Evolutionary conservation across 495 filamentous ascomycete genomes (phyloP).

Genomic region (Hypoxylon fragiforme): DNA sequence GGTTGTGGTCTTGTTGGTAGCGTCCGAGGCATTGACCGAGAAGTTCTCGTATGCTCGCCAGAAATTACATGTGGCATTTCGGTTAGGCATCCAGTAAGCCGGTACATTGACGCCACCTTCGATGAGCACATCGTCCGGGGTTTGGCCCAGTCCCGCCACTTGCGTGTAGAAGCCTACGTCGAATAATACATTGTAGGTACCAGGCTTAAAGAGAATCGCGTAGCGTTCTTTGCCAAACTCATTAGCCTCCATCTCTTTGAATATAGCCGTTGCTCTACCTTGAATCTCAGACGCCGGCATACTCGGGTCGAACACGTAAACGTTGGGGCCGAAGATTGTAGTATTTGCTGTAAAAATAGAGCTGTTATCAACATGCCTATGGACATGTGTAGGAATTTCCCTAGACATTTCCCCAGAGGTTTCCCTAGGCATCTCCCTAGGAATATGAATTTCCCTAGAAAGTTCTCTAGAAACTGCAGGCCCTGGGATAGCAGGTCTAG

Average conservation of each 20-base stretch:
- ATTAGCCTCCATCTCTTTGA: constrained; percentile 41
- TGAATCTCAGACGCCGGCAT: constrained; percentile 35
- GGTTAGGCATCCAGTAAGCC: constrained; percentile 41
- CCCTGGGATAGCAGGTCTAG: no score
- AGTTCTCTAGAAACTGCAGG: no score
- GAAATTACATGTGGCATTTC: constrained; percentile 41
- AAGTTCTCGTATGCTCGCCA: constrained; percentile 41
- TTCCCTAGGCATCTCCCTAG: no score
- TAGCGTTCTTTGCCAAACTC: constrained; percentile 37
- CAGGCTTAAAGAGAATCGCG: constrained; percentile 38
- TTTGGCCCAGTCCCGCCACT: constrained; percentile 33
- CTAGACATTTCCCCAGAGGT: no score
- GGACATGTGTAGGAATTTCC: no score
- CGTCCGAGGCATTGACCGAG: constrained; percentile 35
- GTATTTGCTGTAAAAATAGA: constrained; percentile 19
- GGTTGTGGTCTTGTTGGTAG: constrained; percentile 39
- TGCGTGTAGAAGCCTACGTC: constrained; percentile 41
- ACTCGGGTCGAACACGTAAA: constrained; percentile 34
- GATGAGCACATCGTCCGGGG: constrained; percentile 37
- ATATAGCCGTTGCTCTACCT: constrained; percentile 27
- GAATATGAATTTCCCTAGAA: no score
- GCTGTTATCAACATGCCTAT: constrained; percentile 5
- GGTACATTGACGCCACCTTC: constrained; percentile 38
- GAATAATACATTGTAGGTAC: constrained; percentile 36
- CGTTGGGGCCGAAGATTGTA: constrained; percentile 36